Evolutionary conservation across 1,284 basidiomycete genomes (phyloP), one percentile per base, ranked within the genome.

Genomic region (Apiotrichum porosum): DNA sequence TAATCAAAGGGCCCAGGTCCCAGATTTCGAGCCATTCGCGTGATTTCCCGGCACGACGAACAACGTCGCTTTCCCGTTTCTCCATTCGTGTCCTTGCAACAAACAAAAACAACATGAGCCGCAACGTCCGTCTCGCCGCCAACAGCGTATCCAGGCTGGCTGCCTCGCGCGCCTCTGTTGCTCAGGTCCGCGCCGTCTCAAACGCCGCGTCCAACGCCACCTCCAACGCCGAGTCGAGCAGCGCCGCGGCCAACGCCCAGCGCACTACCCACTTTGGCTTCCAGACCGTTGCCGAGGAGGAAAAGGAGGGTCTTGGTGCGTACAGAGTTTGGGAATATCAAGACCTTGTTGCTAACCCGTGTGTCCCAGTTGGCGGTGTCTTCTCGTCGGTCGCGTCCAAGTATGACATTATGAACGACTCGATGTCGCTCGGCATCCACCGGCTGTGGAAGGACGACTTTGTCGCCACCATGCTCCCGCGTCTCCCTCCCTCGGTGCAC

Each of bases 371-470:
- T 49, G 89, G 88, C 60, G 80, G 81, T 54, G 93, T 99, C 46
- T 99, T 99, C 76, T 86, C 89, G 61, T 94, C 89, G 5, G 94
- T 99, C 46, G 92, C 95, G 35, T 88, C 88, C 34, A 89, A 83
- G 45, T 99, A 98, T 74, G 94, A 98, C 74, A 73, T 97, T 35
- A 97, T 98, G 93, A 99, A 99, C 78, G 95, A 98, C 69, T 90
- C 92, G 22, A 90, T 94, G 77, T 98, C 94, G 6, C 76, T 97
- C 51, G 95, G 95, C 28, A 86, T 98, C 22, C 95, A 98, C 69
- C 81, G 95, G 37, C 76, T 98, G 23, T 99, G 95, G 95, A 99
- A 98, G 75, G 92, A 97, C 73, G 81, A 84, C 36, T 92, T 90
- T 69, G 86, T 99, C 34, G 79, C 83, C 8, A 77, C 79, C 4